Evolutionary conservation across 306 rosid genomes (phyloP).

Genomic region (Glycine tomentella): DNA sequence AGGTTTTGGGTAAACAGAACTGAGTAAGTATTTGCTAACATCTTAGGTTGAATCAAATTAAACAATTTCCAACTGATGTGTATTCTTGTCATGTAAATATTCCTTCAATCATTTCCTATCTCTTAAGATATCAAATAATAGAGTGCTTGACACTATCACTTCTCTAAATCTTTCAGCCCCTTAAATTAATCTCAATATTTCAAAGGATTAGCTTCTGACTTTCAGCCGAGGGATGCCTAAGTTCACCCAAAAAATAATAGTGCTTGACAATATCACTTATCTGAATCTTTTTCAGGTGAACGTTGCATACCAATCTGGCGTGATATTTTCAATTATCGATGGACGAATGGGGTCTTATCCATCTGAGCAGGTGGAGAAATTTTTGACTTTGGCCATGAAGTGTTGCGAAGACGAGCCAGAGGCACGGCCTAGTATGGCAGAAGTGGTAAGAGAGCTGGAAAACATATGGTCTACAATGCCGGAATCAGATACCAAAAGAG

Average conservation of each 20-base stretch:
- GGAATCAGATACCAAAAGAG: conserved; percentile 54
- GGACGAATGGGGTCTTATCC: conserved; percentile 83
- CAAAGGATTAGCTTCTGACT: background rate
- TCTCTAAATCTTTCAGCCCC: background rate
- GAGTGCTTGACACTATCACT: background rate
- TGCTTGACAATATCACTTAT: background rate
- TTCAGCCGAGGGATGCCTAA: background rate
- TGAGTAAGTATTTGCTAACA: background rate
- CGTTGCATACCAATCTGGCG: conserved; percentile 69
- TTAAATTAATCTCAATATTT: background rate
- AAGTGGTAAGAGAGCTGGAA: conserved; percentile 87
- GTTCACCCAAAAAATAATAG: background rate
- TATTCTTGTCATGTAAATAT: conserved; percentile 5
- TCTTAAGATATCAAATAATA: conserved; percentile 14
- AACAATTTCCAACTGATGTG: background rate
- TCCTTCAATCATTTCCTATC: conserved; percentile 33
- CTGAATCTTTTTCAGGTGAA: conserved; percentile 59
- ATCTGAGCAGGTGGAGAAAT: conserved; percentile 74
- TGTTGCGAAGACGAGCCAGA: conserved; percentile 81
- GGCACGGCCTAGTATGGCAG: conserved; percentile 80
- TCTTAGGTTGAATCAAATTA: conserved; percentile 12
- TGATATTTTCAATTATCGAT: conserved; percentile 74
- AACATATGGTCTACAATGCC: conserved; percentile 74
- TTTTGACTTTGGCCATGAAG: conserved; percentile 71
- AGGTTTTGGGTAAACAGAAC: background rate